These are phyloP conservation scores for Termitomyces eurrhizus DNA, from an alignment of 768 basidiomycete genomes.

Conservation along the genomic window DNA sequence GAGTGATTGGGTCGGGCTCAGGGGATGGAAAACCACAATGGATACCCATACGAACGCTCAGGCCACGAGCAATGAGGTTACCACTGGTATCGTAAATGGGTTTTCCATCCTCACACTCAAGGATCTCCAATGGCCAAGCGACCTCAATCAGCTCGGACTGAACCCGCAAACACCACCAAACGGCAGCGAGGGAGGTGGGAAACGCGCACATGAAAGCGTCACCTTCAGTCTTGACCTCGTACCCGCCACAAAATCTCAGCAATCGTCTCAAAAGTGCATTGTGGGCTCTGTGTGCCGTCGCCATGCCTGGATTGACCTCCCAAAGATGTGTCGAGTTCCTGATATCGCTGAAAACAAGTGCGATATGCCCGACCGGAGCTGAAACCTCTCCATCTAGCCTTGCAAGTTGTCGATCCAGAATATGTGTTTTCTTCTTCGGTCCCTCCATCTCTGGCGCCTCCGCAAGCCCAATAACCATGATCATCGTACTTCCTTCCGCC, in stretches of 20 bases:
- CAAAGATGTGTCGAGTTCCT: conserved; percentile 94
- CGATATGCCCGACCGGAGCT: conserved; percentile 82
- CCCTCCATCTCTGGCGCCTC: conserved; percentile 59
- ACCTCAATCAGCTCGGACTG: conserved; percentile 80
- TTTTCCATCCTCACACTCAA: conserved; percentile 90
- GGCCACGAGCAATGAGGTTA: conserved; percentile 72
- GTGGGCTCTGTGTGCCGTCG: conserved; percentile 87
- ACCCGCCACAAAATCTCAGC: conserved; percentile 88
- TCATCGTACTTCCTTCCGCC: conserved; percentile 90
- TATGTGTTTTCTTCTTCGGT: conserved; percentile 44
- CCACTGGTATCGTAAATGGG: conserved; percentile 66
- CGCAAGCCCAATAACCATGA: conserved; percentile 89
- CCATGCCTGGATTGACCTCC: conserved; percentile 96
- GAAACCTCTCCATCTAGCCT: conserved; percentile 76
- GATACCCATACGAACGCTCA: conserved; percentile 96
- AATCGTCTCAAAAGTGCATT: conserved; percentile 83
- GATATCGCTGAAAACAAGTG: conserved; percentile 97
- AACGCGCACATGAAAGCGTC: conserved; percentile 99
- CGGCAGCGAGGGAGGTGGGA: conserved; percentile 78
- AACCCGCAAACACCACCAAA: conserved; percentile 88
- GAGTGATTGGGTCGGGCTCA: conserved; percentile 86
- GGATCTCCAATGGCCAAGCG: conserved; percentile 89
- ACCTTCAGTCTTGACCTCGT: conserved; percentile 99
- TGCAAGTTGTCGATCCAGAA: conserved; percentile 55
- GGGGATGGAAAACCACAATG: conserved; percentile 90